A percentile compares a stretch with the other conserved stretches of the same genome.
These are phyloP conservation scores for Cutaneotrichosporon cavernicola DNA, from an alignment of 1,284 basidiomycete species.

Conservation along the genomic window DNA sequence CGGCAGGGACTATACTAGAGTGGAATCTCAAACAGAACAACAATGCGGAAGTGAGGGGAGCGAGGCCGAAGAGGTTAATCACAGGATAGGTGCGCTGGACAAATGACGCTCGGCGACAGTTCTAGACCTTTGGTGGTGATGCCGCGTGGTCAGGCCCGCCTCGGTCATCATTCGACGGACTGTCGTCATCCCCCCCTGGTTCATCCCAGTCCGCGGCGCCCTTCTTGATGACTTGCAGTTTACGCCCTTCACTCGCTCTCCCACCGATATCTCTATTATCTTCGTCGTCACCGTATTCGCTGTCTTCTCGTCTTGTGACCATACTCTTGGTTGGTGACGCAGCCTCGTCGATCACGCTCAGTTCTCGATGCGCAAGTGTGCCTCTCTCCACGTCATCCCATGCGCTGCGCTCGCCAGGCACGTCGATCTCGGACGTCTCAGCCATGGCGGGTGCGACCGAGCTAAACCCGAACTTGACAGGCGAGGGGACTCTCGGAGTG, in stretches of 20 bases:
- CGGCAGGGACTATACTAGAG: neutral
- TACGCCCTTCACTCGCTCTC: neutral
- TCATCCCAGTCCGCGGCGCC: neutral
- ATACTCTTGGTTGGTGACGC: slow-evolving; percentile 7
- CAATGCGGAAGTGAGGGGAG: neutral
- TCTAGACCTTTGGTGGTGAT: neutral
- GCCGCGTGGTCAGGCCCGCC: slow-evolving; percentile 2
- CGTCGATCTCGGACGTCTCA: slow-evolving; percentile 29
- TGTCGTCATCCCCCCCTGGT: neutral
- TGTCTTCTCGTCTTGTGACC: neutral
- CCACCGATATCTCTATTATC: neutral
- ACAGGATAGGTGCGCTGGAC: neutral
- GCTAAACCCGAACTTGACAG: slow-evolving; percentile 27
- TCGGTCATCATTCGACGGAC: slow-evolving; percentile 13
- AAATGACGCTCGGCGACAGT: neutral
- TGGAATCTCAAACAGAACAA: neutral
- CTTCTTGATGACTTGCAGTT: neutral
- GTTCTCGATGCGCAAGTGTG: slow-evolving; percentile 36
- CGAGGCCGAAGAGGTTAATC: neutral
- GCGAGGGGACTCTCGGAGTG: slow-evolving; percentile 22
- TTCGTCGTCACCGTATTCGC: neutral
- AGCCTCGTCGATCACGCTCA: slow-evolving; percentile 50
- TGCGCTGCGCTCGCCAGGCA: slow-evolving; percentile 32
- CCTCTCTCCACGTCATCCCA: slow-evolving; percentile 30
- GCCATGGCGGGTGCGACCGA: slow-evolving; percentile 19